A percentile compares a stretch with the other conserved stretches of the same genome.
Conservation (phyloP, 2,329 filamentous ascomycete species). For the Fusarium sp. region DNA sequence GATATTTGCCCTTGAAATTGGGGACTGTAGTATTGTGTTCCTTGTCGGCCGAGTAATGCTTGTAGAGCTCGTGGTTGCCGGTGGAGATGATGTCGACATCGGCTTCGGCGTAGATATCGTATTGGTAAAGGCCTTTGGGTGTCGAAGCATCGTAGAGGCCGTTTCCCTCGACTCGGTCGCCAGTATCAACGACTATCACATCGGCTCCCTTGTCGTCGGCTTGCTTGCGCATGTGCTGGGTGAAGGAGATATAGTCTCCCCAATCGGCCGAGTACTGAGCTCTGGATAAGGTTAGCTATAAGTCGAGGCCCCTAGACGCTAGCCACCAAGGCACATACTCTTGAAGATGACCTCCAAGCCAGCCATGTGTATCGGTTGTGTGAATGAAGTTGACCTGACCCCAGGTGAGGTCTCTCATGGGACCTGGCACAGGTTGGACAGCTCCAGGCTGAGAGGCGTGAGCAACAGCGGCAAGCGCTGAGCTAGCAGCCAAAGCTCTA, state of each 20-base stretch:
- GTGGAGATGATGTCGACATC: conserved; percentile 85
- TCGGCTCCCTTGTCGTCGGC: conserved; percentile 85
- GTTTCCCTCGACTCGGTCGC: conserved; percentile 93
- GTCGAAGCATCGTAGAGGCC: conserved; percentile 91
- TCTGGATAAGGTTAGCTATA: conserved; percentile 56
- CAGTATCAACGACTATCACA: conserved; percentile 93
- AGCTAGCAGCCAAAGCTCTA: conserved; percentile 39
- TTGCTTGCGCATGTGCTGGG: conserved; percentile 81
- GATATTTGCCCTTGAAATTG: conserved; percentile 82
- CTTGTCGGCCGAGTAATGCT: conserved; percentile 78
- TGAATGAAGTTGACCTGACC: conserved; percentile 98
- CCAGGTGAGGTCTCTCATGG: conserved; percentile 87
- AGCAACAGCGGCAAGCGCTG: conserved; percentile 52
- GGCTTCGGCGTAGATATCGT: conserved; percentile 87
- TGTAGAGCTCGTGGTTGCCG: conserved; percentile 97
- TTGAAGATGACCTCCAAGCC: conserved; percentile 92
- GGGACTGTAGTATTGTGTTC: conserved; percentile 86
- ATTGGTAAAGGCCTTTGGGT: conserved; percentile 90
- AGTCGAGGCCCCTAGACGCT: background rate
- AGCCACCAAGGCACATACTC: conserved; percentile 67
- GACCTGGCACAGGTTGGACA: conserved; percentile 80
- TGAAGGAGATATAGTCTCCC: conserved; percentile 97
- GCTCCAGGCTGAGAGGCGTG: conserved; percentile 80
- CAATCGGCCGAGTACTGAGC: conserved; percentile 95
- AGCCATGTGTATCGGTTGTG: conserved; percentile 96